Evolutionary conservation across 164 flowering plant genomes (phyloP), one percentile per base, ranked within the genome.

Genomic region (Euptelea pleiosperma): DNA sequence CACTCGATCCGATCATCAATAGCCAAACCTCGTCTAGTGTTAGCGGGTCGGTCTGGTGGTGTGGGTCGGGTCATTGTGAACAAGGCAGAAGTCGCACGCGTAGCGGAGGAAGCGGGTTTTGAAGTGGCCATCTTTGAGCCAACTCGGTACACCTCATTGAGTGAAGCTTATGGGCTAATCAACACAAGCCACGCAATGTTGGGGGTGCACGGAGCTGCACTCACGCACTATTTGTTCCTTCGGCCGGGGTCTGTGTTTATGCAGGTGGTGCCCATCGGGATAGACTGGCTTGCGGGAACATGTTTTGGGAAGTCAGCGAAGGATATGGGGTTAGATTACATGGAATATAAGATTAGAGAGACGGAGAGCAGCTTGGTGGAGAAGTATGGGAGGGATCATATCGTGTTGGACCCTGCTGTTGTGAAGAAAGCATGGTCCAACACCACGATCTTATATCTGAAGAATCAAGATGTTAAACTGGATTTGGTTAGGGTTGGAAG

Each of bases 201-300:
- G 2, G 81, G 81, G 8, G 76, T 80, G 24, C 84, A 80, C 50
- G 84, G 84, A 6, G 81, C 84, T 3, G 81, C 73, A 0, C 52
- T 80, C 8, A 75, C 81, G 4, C 74, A 77, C 39, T 36, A 48
- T 4, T 28, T 75, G 33, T 80, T 80, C 48, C 67, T 80, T 4
- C 56, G 78, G 40, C 71, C 70, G 0, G 65, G 73, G 0, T 59
- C 81, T 8, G 73, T 71, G 30, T 28, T 77, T 1, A 15, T 77
- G 0, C 81, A 77, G 48, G 73, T 80, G 40, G 74, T 77, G 8
- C 79, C 79, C 0, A 36, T 80, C 1, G 84, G 81, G 21, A 30
- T 55, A 1, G 75, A 73, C 0, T 75, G 75, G 78, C 60, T 62
- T 3, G 63, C 74, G 0, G 64, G 70, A 24, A 24, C 39, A 2